Conservation (phyloP, 2,329 filamentous ascomycete genomes). For the Fusarium xylarioides region DNA sequence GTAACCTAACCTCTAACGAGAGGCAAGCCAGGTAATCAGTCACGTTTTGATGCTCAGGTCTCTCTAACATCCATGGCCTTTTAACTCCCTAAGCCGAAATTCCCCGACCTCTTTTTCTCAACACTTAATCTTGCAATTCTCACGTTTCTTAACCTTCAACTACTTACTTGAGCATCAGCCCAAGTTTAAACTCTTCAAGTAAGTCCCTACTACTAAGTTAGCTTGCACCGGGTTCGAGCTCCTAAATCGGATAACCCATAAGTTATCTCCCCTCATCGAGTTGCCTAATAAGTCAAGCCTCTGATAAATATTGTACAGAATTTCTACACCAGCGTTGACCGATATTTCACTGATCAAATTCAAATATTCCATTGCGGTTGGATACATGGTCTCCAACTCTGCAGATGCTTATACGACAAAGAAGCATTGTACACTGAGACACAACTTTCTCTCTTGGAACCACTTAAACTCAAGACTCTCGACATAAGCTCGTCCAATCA, state of each 20-base stretch:
- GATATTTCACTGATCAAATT: background rate
- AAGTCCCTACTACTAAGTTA: constrained; percentile 27
- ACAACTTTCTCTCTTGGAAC: background rate
- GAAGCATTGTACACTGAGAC: constrained; percentile 9
- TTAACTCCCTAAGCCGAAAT: constrained; percentile 12
- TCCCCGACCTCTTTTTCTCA: constrained; percentile 1
- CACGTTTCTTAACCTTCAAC: background rate
- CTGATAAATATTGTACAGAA: constrained; percentile 17
- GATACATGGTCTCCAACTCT: background rate
- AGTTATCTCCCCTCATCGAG: constrained; percentile 20
- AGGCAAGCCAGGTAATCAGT: background rate
- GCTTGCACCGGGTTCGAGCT: constrained; percentile 15
- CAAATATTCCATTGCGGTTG: background rate
- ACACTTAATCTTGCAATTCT: background rate
- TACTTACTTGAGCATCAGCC: background rate
- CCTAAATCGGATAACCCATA: constrained; percentile 24
- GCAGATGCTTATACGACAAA: constrained; percentile 1
- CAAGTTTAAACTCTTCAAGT: constrained; percentile 9
- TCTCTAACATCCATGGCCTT: background rate
- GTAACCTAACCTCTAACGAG: background rate
- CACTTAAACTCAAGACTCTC: background rate
- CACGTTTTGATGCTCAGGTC: constrained; percentile 6
- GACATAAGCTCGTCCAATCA: background rate
- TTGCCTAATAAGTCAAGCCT: constrained; percentile 3
- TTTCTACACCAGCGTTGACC: background rate